These are phyloP conservation scores for Cercospora janseana DNA, from an alignment of 2,329 filamentous ascomycete species.

Conservation along the genomic window DNA sequence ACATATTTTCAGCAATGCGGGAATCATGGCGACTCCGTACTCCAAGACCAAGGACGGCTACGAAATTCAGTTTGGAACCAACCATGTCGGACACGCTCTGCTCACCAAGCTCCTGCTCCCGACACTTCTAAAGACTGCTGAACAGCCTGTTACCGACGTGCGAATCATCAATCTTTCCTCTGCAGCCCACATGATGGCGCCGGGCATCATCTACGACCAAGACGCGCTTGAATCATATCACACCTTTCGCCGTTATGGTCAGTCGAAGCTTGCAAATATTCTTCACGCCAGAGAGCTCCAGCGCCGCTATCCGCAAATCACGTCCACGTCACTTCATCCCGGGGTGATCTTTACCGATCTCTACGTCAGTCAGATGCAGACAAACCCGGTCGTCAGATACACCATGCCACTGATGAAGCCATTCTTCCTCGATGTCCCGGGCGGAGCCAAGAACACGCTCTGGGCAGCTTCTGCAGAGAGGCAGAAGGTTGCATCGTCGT, in stretches of 20 bases:
- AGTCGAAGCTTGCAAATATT: slow-evolving; percentile 60
- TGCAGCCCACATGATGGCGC: slow-evolving; percentile 29
- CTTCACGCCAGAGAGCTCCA: slow-evolving; percentile 60
- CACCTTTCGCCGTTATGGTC: slow-evolving; percentile 55
- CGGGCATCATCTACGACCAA: slow-evolving; percentile 40
- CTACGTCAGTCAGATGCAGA: slow-evolving; percentile 23
- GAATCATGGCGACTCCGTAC: slow-evolving; percentile 42
- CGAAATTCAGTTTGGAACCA: slow-evolving; percentile 53
- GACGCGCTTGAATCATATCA: slow-evolving; percentile 34
- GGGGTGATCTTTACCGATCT: slow-evolving; percentile 64
- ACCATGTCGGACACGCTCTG: slow-evolving; percentile 52
- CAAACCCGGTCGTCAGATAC: slow-evolving; percentile 12
- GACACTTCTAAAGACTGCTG: slow-evolving; percentile 42
- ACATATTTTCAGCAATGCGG: slow-evolving; percentile 30
- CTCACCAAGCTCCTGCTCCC: slow-evolving; percentile 50
- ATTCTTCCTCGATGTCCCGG: slow-evolving; percentile 22
- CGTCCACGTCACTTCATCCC: slow-evolving; percentile 63
- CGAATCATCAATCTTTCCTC: slow-evolving; percentile 48
- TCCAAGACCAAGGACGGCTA: slow-evolving; percentile 49
- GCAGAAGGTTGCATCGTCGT: slow-evolving; percentile 21
- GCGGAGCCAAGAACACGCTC: slow-evolving; percentile 31
- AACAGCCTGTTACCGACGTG: slow-evolving; percentile 41
- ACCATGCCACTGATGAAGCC: slow-evolving; percentile 19
- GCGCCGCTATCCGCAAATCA: slow-evolving; percentile 57
- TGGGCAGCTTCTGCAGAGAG: slow-evolving; percentile 32